Base-by-base conservation (phyloP, 2,329 filamentous ascomycete species). In the Incumbomyces delicatus region DNA sequence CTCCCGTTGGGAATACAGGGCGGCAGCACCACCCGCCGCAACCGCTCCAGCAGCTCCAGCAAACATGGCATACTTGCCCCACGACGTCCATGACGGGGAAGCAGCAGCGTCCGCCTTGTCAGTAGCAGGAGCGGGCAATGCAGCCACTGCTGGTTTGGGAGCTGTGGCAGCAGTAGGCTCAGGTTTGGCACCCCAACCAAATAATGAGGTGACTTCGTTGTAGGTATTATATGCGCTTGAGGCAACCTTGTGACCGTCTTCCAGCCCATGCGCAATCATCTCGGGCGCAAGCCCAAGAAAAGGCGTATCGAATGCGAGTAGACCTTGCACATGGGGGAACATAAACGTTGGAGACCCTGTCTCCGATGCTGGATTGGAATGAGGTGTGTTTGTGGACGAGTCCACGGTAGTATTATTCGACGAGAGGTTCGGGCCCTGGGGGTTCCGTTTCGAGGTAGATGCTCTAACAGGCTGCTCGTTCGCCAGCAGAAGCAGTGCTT, bases 251-350 rank as follows among this genome's bases (percentile, higher is more conserved):
- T 90, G 90, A 58, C 95, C 87, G 35, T 78, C 82, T 70, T 96
- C 88, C 5, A 90, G 89, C 1, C 69, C 68, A 52, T 75, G 69
- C 6, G 72, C 72, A 13, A 72, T 63, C 32, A 74, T 71, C 2
- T 67, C 66, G 2, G 69, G 70, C 2, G 72, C 68, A 49, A 73
- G 71, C 5, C 73, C 73, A 33, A 76, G 62, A 44, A 85, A 98
- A 1, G 92, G 92, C 1, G 92, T 98, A 66, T 96, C 90, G 62
- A 95, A 95, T 42, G 89, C 87, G 40, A 96, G 76, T 20, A 96
- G 78, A 55, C 85, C 90, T 65, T 90, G 85, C 54, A 96, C 80
- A 64, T 88, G 90, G 1, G 90, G 90, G 63, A 96, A 96, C 83
- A 95, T 90, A 62, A 94, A 79, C 29, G 47, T 56, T 11, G 53